phyloP scores from a whole-genome alignment of 768 basidiomycete genomes.

The Cubamyces sp. region DNA sequence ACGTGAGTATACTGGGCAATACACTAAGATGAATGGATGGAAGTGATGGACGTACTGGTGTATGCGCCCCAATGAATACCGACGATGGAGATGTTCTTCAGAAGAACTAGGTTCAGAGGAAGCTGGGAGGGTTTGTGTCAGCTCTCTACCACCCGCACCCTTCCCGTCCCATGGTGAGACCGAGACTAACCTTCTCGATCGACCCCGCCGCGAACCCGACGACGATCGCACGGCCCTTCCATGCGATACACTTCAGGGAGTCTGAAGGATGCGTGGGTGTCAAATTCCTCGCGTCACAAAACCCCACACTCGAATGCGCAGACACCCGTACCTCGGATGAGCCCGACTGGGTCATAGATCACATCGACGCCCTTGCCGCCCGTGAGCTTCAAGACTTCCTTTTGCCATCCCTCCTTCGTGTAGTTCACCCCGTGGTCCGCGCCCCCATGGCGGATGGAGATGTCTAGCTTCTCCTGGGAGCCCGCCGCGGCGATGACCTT shows the following conservation, averaged over 20 bases:
- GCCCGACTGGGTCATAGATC: conserved; percentile 85
- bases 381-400: conserved; percentile 85
- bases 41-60: conserved; percentile 49
- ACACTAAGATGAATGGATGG: background rate
- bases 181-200: conserved; percentile 71
- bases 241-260: conserved; percentile 89
- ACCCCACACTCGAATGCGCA: background rate
- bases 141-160: background rate
- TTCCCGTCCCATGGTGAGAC: background rate
- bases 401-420: conserved; percentile 79
- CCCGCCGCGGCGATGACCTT: conserved; percentile 95
- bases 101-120: conserved; percentile 66
- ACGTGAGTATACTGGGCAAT: too few relatives aligned
- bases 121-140: conserved; percentile 49
- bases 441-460: conserved; percentile 75
- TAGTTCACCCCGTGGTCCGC: conserved; percentile 89
- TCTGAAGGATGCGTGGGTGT: conserved; percentile 48
- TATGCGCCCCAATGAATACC: conserved; percentile 92
- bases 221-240: conserved; percentile 92
- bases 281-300: background rate
- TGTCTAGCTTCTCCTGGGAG: conserved; percentile 75
- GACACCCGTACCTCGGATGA: conserved; percentile 56
- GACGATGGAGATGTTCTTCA: conserved; percentile 56
- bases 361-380: conserved; percentile 84
- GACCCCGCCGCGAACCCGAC: conserved; percentile 88